Evolutionary conservation across 2,329 filamentous ascomycete species (phyloP), one percentile per base, ranked within the genome.

Genomic region (Aspergillus oerlinghausenensis): DNA sequence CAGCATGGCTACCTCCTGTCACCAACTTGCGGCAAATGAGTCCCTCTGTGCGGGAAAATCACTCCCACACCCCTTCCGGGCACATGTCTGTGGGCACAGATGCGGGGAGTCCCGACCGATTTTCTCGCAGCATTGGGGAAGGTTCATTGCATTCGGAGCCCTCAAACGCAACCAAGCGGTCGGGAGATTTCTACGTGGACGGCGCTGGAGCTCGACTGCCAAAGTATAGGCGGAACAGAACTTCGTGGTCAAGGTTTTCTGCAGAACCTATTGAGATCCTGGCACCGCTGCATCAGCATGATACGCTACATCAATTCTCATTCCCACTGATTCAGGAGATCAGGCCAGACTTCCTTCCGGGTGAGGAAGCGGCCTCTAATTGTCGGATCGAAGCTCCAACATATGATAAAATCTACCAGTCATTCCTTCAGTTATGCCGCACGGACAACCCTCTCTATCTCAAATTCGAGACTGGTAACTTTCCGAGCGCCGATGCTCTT

Each of bases 381-480:
- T 63, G 38, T 25, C 58, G 58, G 7, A 65, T 74, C 45, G 62
- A 68, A 19, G 6, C 56, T 21, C 55, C 56, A 11, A 67, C 57
- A 10, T 72, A 75, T 47, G 63, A 69, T 21, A 58, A 57, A 28
- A 67, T 75, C 14, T 58, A 67, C 43, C 56, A 56, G 17, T 59
- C 64, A n/a, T 76, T 75, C 32, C 52, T 65, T 29, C 60, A 59
- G 9, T 50, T 75, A 11, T 75, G 74, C 53, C 60, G 66, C 51
- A 65, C 55, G 8, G 62, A 71, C 4, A 70, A 64, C 50, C 58
- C 65, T 4, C 59, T 73, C n/a, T 72, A 67, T 50, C 51, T 60
- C 5, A 56, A 61, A n/a, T 75, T 73, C 49, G 68, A 71, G 29
- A 63, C 67, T 0, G 60, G 63, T 3, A 55, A 51, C 29, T 75